phyloP scores from a whole-genome alignment of 2,329 filamentous ascomycete genomes.

The Colletotrichum tropicale region DNA sequence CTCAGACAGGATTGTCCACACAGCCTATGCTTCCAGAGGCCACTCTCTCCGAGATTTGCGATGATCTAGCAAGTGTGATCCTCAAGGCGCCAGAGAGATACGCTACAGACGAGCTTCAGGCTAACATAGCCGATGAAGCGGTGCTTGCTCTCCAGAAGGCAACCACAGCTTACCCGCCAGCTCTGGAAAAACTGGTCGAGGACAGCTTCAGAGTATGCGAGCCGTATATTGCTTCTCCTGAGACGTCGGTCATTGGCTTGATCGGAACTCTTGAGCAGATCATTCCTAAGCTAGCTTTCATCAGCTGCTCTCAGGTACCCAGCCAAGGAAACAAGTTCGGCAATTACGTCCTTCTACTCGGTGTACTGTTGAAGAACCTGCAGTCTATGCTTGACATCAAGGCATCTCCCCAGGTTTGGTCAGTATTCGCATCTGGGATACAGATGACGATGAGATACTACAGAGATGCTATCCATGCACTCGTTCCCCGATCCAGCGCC shows the following conservation, averaged over 20 bases:
- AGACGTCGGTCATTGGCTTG: background rate
- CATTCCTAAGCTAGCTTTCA: conserved; percentile 49
- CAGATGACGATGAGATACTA: conserved; percentile 33
- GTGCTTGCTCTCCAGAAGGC: conserved; percentile 45
- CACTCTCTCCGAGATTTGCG: conserved; percentile 39
- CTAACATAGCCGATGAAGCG: conserved; percentile 41
- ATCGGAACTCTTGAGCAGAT: conserved; percentile 33
- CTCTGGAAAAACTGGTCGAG: conserved; percentile 37
- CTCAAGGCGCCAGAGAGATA: conserved; percentile 27
- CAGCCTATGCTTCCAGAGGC: conserved; percentile 13
- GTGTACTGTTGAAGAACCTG: conserved; percentile 38
- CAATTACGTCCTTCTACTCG: conserved; percentile 45
- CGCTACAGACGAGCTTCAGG: conserved; percentile 13
- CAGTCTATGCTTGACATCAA: conserved; percentile 37
- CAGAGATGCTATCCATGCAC: conserved; percentile 11
- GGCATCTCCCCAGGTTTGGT: conserved; percentile 37
- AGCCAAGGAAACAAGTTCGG: conserved; percentile 30
- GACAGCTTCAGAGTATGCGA: conserved; percentile 7
- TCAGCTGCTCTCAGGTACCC: conserved; percentile 51
- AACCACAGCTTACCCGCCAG: conserved; percentile 37
- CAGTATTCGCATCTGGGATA: conserved; percentile 40
- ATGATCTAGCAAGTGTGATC: conserved; percentile 26
- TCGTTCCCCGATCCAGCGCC: background rate
- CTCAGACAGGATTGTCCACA: conserved; percentile 18
- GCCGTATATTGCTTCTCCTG: background rate